These are phyloP conservation scores for Candida coquimbonensis DNA, from an alignment of 805 yeast species.

Conservation along the genomic window DNA sequence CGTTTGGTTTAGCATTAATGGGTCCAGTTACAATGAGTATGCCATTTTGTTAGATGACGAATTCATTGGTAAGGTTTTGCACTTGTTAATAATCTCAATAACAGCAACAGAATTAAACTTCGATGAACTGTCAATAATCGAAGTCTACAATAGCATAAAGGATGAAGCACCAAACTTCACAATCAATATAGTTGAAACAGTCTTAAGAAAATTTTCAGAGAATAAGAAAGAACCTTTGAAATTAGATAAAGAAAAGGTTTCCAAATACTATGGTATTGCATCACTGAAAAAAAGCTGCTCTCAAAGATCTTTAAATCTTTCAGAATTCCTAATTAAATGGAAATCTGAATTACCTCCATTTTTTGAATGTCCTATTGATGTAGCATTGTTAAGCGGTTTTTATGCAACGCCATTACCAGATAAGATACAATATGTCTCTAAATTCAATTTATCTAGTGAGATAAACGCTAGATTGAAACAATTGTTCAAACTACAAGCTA, in stretches of 20 bases:
- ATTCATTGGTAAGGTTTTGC: slow-evolving; percentile 28
- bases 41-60: slow-evolving; percentile 31
- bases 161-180: slow-evolving; percentile 30
- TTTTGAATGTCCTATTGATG: slow-evolving; percentile 52
- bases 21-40: slow-evolving; percentile 44
- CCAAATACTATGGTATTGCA: slow-evolving; percentile 58
- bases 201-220: slow-evolving; percentile 40
- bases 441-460: slow-evolving; percentile 39
- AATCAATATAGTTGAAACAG: slow-evolving; percentile 38
- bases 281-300: slow-evolving; percentile 36
- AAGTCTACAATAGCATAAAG: slow-evolving; percentile 24
- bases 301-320: slow-evolving; percentile 23
- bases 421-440: slow-evolving; percentile 48
- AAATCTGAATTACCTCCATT: slow-evolving; percentile 56
- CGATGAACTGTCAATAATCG: slow-evolving; percentile 24
- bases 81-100: slow-evolving; percentile 31
- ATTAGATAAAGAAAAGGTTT: slow-evolving; percentile 38
- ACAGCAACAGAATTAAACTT: slow-evolving; percentile 29
- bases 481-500: slow-evolving; percentile 45
- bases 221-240: slow-evolving; percentile 22
- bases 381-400: slow-evolving; percentile 47
- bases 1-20: slow-evolving; percentile 48
- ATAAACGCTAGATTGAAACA: slow-evolving; percentile 41
- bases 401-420: slow-evolving; percentile 41
- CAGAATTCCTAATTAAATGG: slow-evolving; percentile 60